Percentiles rank a stretch among this genome's conserved stretches.
Conservation (phyloP, 129 eudicot species). For the Chrysanthemum lavandulifolium region DNA sequence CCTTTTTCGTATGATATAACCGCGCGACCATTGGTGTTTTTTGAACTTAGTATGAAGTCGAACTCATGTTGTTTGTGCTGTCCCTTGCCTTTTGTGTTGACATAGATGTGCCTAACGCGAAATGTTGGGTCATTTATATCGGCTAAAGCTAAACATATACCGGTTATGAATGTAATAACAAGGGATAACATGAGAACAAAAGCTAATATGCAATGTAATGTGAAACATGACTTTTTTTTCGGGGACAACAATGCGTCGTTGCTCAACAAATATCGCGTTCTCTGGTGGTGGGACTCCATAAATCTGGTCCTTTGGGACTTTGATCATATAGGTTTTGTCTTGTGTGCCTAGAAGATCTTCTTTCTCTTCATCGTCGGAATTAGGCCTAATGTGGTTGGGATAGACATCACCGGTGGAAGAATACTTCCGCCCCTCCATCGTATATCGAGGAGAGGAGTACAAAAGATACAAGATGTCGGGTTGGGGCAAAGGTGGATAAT, state of each 20-base stretch:
- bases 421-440: conserved; percentile 38
- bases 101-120: conserved; percentile 41
- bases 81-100: conserved; percentile 29
- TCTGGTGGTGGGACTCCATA: conserved; percentile 68
- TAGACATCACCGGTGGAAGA: conserved; percentile 9
- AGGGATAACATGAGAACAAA: conserved; percentile 33
- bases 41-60: conserved; percentile 17
- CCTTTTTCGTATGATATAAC: background rate
- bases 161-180: conserved; percentile 38
- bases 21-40: conserved; percentile 14
- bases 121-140: conserved; percentile 40
- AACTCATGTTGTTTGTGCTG: conserved; percentile 14
- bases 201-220: conserved; percentile 24
- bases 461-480: too few relatives aligned
- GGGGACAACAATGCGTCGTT: conserved; percentile 5
- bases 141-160: conserved; percentile 25
- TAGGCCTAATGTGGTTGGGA: conserved; percentile 14
- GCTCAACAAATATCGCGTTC: conserved; percentile 39
- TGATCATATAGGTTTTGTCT: conserved; percentile 55
- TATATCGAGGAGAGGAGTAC: too few relatives aligned
- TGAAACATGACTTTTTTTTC: conserved; percentile 11
- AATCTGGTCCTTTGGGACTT: conserved; percentile 72
- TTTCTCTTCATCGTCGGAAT: conserved; percentile 21
- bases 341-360: conserved; percentile 33
- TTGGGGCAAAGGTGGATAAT: too few relatives aligned